Percentiles rank a stretch among this genome's conserved stretches.
phyloP scores from a whole-genome alignment of 495 filamentous ascomycete species.

The Entonaema liquescens region DNA sequence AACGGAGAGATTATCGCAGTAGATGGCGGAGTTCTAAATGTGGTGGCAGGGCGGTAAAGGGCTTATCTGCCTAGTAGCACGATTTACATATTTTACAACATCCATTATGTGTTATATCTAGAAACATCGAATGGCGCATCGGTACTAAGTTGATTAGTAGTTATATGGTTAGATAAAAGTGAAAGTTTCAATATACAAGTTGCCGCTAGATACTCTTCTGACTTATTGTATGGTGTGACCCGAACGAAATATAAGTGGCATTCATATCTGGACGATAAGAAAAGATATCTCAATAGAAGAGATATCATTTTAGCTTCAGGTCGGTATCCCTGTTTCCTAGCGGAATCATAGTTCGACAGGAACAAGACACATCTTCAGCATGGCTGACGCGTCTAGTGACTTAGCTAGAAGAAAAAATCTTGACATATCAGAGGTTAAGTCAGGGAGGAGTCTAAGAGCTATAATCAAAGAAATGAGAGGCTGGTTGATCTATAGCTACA shows the following conservation, averaged over 20 bases:
- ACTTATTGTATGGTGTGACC: too few relatives aligned
- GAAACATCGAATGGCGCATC: neutral
- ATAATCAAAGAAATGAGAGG: neutral
- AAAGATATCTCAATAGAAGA: too few relatives aligned
- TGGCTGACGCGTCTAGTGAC: too few relatives aligned
- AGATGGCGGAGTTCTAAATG: slow-evolving; percentile 64
- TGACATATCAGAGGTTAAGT: neutral
- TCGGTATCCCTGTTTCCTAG: too few relatives aligned
- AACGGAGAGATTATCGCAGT: slow-evolving; percentile 69
- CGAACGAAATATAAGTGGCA: too few relatives aligned
- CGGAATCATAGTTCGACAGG: too few relatives aligned
- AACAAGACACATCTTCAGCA: too few relatives aligned
- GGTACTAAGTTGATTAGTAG: neutral
- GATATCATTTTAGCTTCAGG: too few relatives aligned
- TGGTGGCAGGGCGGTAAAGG: slow-evolving; percentile 40
- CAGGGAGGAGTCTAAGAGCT: neutral
- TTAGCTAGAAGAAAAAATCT: too few relatives aligned
- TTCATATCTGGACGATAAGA: too few relatives aligned
- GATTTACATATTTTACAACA: neutral
- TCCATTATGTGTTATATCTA: neutral
- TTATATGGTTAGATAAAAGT: neutral
- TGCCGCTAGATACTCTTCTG: too few relatives aligned
- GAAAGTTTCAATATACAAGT: neutral
- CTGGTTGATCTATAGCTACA: neutral
- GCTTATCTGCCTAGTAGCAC: neutral